These are phyloP conservation scores for Trypanosomatidae sp. DNA, from an alignment of 208 protist species.

Conservation along the genomic window DNA sequence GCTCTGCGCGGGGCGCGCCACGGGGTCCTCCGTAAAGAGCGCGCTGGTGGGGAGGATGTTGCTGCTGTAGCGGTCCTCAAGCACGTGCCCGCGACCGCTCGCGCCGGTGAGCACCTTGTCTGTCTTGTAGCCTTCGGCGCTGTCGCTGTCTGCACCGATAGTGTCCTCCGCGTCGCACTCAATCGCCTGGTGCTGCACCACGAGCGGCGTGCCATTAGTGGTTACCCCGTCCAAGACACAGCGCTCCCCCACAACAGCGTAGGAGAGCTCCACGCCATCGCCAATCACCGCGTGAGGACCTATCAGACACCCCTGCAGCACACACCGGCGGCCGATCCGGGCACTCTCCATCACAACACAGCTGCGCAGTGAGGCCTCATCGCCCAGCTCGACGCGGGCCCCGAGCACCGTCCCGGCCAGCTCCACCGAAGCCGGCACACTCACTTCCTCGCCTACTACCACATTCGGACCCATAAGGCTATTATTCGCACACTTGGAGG, in stretches of 20 bases:
- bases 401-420: constrained; percentile 62
- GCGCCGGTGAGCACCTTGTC: constrained; percentile 44
- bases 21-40: constrained; percentile 67
- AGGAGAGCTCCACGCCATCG: constrained; percentile 44
- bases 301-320: constrained; percentile 61
- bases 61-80: constrained; percentile 34
- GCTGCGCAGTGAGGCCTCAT: constrained; percentile 44
- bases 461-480: constrained; percentile 46
- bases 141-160: constrained; percentile 1
- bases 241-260: constrained; percentile 60
- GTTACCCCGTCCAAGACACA: constrained; percentile 30
- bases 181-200: constrained; percentile 23
- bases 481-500: constrained; percentile 27
- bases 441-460: constrained; percentile 62
- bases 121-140: not conserved
- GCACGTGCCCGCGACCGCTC: constrained; percentile 30
- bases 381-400: constrained; percentile 55
- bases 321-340: constrained; percentile 49
- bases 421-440: constrained; percentile 46
- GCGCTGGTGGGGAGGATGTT: constrained; percentile 39
- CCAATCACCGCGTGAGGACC: constrained; percentile 46
- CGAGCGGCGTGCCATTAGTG: constrained; percentile 13
- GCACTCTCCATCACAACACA: constrained; percentile 76
- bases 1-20: constrained; percentile 28
- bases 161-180: constrained; percentile 14